Base-by-base conservation (phyloP, 805 yeast species). In the Pichia nanzhaoensis region DNA sequence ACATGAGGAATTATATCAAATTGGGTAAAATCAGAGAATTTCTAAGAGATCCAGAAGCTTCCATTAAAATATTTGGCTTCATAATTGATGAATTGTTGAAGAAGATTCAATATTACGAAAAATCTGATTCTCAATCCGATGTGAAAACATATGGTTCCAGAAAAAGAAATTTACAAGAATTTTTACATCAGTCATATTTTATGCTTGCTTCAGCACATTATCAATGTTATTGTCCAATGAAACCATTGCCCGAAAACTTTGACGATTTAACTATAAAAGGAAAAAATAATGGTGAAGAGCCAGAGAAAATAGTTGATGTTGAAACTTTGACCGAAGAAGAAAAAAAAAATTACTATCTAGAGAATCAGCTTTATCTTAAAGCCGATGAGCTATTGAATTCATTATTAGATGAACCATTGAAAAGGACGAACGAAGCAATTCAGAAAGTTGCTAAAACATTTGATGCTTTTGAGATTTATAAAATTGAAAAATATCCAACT, bases 151-250 rank as follows among this genome's bases (percentile, higher is more conserved):
- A 24, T 24, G 28, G 9, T 28, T 33, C 43, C 1, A 65, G 72
- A 42, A 55, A 74, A 10, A 63, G 84, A 49, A 56, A 66, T 13
- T 73, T 80, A 78, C 52, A 72, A 28, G 83, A 86, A 41, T 55
- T 78, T 10, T 63, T 86, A 14, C 97, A 93, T 59, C 80, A 90
- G 42, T 73, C 82, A 37, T 83, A 77, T 56, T 91, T 90, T 57
- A 77, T 88, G 50, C 67, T 84, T 21, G 97, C 87, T 0, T 78
- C 89, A 2, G 76, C 84, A 0, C 77, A 83, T 55, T 85, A 73
- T 51, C 90, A 83, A 53, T 57, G 69, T 30, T 68, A 69, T 37
- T 57, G 65, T 12, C 72, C 70, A 7, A 61, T 63, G 55, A 53
- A 57, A 18, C 57, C 58, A 4, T 47, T 63, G 34, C 60, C 63